These are phyloP conservation scores for Acidiella bohemica DNA, from an alignment of 495 filamentous ascomycete species.

Conservation along the genomic window DNA sequence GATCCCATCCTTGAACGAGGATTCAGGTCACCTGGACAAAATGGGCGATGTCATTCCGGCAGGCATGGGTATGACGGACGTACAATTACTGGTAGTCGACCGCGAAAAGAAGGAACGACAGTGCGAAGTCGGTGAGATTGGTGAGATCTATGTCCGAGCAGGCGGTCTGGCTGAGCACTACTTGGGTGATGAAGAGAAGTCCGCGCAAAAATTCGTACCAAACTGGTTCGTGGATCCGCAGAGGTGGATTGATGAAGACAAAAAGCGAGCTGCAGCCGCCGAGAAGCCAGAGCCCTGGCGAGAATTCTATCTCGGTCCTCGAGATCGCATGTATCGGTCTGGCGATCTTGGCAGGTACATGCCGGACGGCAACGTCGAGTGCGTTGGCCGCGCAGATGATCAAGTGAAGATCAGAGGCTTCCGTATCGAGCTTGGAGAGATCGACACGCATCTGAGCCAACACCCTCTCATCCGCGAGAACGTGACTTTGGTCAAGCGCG, in stretches of 20 bases:
- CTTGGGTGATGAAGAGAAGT: constrained; percentile 44
- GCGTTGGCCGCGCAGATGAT: constrained; percentile 62
- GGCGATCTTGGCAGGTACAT: constrained; percentile 71
- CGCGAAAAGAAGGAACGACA: constrained; percentile 56
- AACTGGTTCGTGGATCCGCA: constrained; percentile 80
- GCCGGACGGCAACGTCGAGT: constrained; percentile 46
- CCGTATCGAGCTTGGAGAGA: constrained; percentile 87
- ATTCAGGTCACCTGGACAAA: constrained; percentile 54
- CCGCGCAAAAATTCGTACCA: constrained; percentile 58
- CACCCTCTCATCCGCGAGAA: constrained; percentile 74
- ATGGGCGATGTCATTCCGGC: constrained; percentile 74
- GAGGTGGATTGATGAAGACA: constrained; percentile 54
- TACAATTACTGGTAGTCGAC: constrained; percentile 84
- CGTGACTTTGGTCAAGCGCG: constrained; percentile 72
- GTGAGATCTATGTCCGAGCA: constrained; percentile 81
- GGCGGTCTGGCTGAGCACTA: constrained; percentile 86
- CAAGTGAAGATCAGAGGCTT: constrained; percentile 96
- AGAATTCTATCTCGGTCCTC: constrained; percentile 63
- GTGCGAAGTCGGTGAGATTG: constrained; percentile 69
- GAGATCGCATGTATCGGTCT: constrained; percentile 75
- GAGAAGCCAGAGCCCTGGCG: constrained; percentile 52
- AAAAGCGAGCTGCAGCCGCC: constrained; percentile 35
- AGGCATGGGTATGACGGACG: constrained; percentile 82
- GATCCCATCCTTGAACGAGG: constrained; percentile 53
- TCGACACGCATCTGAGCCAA: constrained; percentile 70